These are phyloP conservation scores for Cystobasidium onofrii DNA, from an alignment of 768 basidiomycete genomes.

Conservation along the genomic window DNA sequence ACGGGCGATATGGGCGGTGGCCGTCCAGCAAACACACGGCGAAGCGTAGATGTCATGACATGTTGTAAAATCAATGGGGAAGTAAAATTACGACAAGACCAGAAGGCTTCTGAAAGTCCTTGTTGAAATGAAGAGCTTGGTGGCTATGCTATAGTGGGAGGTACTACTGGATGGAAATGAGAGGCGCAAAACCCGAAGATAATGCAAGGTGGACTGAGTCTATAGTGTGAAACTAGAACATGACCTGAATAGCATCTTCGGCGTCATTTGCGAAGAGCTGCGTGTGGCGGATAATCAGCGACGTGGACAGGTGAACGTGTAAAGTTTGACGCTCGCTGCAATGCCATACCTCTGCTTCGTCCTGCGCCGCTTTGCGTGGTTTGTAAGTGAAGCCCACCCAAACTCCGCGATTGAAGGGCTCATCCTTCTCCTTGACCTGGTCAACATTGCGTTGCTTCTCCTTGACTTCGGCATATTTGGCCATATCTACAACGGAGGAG, in stretches of 20 bases:
- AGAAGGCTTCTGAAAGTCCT: neutral
- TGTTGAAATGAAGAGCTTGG: neutral
- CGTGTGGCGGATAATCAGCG: too few relatives aligned
- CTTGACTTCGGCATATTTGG: slow-evolving; percentile 94
- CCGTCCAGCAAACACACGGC: neutral
- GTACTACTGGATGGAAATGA: neutral
- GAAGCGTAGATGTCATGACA: neutral
- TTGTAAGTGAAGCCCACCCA: slow-evolving; percentile 44
- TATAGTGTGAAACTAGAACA: neutral
- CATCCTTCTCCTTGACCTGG: slow-evolving; percentile 78
- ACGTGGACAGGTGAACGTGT: too few relatives aligned
- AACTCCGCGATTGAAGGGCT: slow-evolving; percentile 45
- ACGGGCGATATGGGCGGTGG: slow-evolving; percentile 10
- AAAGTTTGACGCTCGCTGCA: neutral
- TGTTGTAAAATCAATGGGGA: too few relatives aligned
- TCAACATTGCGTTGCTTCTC: slow-evolving; percentile 96
- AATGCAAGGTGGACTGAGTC: neutral
- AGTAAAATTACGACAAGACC: too few relatives aligned
- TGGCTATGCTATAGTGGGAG: neutral
- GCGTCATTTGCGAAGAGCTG: neutral
- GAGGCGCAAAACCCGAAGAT: too few relatives aligned
- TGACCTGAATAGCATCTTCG: slow-evolving; percentile 21
- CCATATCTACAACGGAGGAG: slow-evolving; percentile 78
- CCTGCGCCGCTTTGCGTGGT: neutral
- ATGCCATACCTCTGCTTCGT: neutral